Base-by-base conservation (phyloP, 2,329 filamentous ascomycete species). In the Fusarium liriodendri region DNA sequence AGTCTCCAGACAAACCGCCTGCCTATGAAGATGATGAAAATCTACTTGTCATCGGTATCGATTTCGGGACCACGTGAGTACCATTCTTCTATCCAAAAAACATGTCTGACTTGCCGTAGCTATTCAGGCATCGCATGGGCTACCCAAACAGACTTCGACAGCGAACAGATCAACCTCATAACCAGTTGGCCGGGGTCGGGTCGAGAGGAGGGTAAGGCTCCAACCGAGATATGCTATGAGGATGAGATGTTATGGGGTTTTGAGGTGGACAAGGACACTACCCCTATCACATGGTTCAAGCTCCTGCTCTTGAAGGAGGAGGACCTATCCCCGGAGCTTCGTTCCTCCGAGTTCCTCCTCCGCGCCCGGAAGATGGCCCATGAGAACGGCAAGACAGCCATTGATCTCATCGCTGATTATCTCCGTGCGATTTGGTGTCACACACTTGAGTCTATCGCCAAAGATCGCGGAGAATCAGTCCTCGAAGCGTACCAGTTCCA, bases 111-210 rank as follows among this genome's bases (percentile, higher is more conserved):
- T 50, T 32, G 25, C n/a, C 8, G 9, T 25, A 69, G 69, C 1
- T 69, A 69, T 22, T 71, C 45, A 1, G 69, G 69, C 1, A 47
- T 63, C 38, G 61, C 69, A 3, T 71, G 57, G 69, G 69, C 66
- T 38, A 71, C 69, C 13, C 33, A 25, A 11, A 22, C 57, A 6
- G 69, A 66, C 29, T 71, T 71, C 25, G 25, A 65, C 14, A 69
- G 29, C 1, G 66, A 69, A 5, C 20, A 71, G 16, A 50, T 71
- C 52, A 69, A 68, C 22, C 27, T 69, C 2, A 71, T 71, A 16
- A 71, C 57, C 1, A 69, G 40, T 10, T 71, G 65, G 66, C 69
- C 65, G 1, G 66, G 65, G 4, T 50, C 50, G 4, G 66, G 69
- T 2, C 57, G 65, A 3, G 65, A 71, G 4, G 69, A 69, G 5